Conservation (phyloP, 805 yeast genomes). For the Saccharomyces kudriavzevii region DNA sequence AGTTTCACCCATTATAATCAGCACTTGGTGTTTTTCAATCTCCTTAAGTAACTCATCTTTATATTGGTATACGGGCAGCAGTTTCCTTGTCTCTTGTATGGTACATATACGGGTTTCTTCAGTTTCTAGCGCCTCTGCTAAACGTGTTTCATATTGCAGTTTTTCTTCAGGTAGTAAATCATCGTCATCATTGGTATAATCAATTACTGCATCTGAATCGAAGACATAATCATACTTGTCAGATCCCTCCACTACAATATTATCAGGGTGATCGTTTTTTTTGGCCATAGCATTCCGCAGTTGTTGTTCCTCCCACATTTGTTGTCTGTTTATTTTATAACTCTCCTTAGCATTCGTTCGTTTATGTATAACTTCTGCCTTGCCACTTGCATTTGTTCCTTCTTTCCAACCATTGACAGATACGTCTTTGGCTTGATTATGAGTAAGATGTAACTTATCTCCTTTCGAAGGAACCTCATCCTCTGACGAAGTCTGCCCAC, state of each 20-base stretch:
- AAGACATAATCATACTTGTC: constrained; percentile 66
- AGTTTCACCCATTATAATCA: constrained; percentile 77
- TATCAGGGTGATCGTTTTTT: constrained; percentile 16
- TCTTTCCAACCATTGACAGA: background rate
- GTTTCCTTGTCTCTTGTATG: constrained; percentile 47
- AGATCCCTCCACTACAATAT: constrained; percentile 21
- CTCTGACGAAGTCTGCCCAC: background rate
- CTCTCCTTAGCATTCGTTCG: constrained; percentile 6
- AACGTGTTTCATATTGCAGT: constrained; percentile 21
- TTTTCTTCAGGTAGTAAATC: constrained; percentile 26
- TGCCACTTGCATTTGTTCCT: background rate
- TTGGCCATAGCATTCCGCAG: constrained; percentile 18
- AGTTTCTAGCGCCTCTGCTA: constrained; percentile 12
- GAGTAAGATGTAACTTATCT: background rate
- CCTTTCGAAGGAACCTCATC: background rate
- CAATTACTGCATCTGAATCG: constrained; percentile 55
- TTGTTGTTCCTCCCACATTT: constrained; percentile 31
- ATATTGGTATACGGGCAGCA: constrained; percentile 68
- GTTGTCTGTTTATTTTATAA: constrained; percentile 27
- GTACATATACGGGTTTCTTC: constrained; percentile 23
- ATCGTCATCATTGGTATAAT: constrained; percentile 41
- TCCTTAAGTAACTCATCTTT: constrained; percentile 53
- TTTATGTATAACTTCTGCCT: background rate
- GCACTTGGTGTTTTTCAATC: constrained; percentile 52
- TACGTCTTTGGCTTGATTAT: background rate